Base-by-base conservation (phyloP, 176 grass and related monocot species). In the Oryza punctata region DNA sequence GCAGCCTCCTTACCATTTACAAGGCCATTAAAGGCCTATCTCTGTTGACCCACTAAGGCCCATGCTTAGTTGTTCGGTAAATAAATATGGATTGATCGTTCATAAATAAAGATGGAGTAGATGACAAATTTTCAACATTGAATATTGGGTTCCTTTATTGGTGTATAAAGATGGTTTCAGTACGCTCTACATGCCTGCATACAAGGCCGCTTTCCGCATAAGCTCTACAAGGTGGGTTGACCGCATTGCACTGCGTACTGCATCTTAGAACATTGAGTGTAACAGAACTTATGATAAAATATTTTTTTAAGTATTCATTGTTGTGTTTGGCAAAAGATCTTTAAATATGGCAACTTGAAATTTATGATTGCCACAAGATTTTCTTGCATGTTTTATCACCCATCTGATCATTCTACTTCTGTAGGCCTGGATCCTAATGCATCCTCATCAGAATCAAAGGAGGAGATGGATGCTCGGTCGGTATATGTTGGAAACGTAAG, bases 401-500 rank as follows among this genome's bases (percentile, higher is more conserved):
- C 8, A 80, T 30, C 12, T 7, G 10, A 29, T 54, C 2, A 44
- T 69, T 26, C 13, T 50, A 66, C 12, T 26, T 41, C 30, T 87
- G 30, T 65, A 90, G 79, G 84, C 24, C 63, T 89, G 52, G 92
- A 94, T 72, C 78, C 89, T 87, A 84, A 23, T 54, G 77, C 81
- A 49, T 26, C 81, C 79, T 70, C 89, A 82, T 89, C 80, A 46
- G 87, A 94, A 91, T 70, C 85, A 75, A 94, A 91, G 69, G 89
- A 94, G 47, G 87, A 94, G 54, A 88, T 85, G 81, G 92, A 94
- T 85, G 75, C 84, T 82, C 92, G 92, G 4, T 94, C 92, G 0
- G 81, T 94, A 7, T 91, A 85, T 29, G 57, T 94, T 83, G 92
- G 92, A 63, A 94, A 94, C 82, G 92, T 94, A 84, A 89, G 89